These are phyloP conservation scores for Lipomyces mesembrius DNA, from an alignment of 805 yeast genomes.

Conservation along the genomic window DNA sequence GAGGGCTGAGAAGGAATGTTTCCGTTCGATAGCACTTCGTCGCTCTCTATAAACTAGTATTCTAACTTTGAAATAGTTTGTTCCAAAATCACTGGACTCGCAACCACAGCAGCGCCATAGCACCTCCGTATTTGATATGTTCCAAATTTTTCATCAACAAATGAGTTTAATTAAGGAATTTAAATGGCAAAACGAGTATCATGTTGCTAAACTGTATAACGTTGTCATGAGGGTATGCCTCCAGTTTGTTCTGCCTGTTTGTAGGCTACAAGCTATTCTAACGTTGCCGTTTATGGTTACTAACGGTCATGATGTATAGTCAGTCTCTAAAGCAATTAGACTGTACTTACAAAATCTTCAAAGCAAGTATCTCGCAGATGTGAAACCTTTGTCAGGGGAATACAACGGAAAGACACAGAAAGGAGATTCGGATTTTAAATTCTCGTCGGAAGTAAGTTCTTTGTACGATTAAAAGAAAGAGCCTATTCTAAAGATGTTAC, in stretches of 20 bases:
- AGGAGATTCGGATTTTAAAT: constrained; percentile 44
- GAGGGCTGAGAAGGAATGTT: constrained; percentile 52
- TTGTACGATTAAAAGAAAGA: constrained; percentile 54
- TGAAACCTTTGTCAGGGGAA: constrained; percentile 11
- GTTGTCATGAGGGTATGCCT: constrained; percentile 53
- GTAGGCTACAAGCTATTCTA: not conserved
- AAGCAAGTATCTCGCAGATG: constrained; percentile 39
- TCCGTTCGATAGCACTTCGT: not conserved
- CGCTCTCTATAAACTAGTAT: not conserved
- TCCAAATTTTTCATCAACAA: constrained; percentile 63
- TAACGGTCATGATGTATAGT: not conserved
- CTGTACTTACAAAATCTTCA: constrained; percentile 49
- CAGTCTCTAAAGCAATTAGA: constrained; percentile 65
- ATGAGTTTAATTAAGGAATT: constrained; percentile 61
- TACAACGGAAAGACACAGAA: constrained; percentile 39
- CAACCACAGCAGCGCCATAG: constrained; percentile 47
- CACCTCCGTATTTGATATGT: constrained; percentile 69
- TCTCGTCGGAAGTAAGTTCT: constrained; percentile 34
- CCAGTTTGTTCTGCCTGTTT: not conserved
- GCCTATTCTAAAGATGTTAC: constrained; percentile 53
- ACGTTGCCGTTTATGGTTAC: not conserved
- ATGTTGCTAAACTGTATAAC: constrained; percentile 66
- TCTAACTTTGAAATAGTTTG: not conserved
- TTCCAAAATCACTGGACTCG: constrained; percentile 34
- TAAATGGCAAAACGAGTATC: constrained; percentile 68